Conservation (phyloP, 2,329 filamentous ascomycete species). For the Pseudogymnoascus sp. region DNA sequence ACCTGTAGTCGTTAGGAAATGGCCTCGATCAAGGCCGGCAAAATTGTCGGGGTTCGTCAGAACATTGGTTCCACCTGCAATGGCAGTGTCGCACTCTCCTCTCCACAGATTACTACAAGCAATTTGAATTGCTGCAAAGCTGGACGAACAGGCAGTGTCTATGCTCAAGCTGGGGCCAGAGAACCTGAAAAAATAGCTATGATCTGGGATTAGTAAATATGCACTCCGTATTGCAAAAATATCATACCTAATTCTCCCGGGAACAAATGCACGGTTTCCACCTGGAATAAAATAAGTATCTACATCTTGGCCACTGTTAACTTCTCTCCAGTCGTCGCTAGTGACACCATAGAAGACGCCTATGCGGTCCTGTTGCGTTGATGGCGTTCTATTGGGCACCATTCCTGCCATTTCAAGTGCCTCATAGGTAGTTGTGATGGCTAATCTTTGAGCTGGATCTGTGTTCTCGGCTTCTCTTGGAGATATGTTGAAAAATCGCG, state of each 20-base stretch:
- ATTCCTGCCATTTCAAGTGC: slow-evolving; percentile 71
- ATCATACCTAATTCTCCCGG: slow-evolving; percentile 21
- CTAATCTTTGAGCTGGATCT: slow-evolving; percentile 69
- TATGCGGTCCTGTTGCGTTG: slow-evolving; percentile 33
- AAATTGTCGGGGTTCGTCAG: slow-evolving; percentile 17
- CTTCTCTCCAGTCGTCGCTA: slow-evolving; percentile 16
- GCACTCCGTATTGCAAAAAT: not conserved
- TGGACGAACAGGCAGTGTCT: slow-evolving; percentile 29
- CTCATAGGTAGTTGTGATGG: slow-evolving; percentile 67
- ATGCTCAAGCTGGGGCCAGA: slow-evolving; percentile 28
- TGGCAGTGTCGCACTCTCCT: slow-evolving; percentile 15
- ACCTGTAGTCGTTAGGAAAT: slow-evolving; percentile 58
- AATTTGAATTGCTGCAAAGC: slow-evolving; percentile 21
- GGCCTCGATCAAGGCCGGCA: slow-evolving; percentile 32
- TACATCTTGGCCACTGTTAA: slow-evolving; percentile 14
- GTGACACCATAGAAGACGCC: slow-evolving; percentile 18
- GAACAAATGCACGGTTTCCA: slow-evolving; percentile 17
- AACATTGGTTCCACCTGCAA: slow-evolving; percentile 17
- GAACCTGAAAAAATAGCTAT: slow-evolving; percentile 29
- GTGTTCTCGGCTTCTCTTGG: slow-evolving; percentile 68
- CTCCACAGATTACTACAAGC: slow-evolving; percentile 13
- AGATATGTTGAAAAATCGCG: slow-evolving; percentile 76
- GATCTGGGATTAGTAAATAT: not conserved
- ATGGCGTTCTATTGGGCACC: slow-evolving; percentile 32
- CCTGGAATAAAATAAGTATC: slow-evolving; percentile 13